These are phyloP conservation scores for Aegilops speltoides DNA, from an alignment of 176 grass and related monocot genomes.

Conservation along the genomic window DNA sequence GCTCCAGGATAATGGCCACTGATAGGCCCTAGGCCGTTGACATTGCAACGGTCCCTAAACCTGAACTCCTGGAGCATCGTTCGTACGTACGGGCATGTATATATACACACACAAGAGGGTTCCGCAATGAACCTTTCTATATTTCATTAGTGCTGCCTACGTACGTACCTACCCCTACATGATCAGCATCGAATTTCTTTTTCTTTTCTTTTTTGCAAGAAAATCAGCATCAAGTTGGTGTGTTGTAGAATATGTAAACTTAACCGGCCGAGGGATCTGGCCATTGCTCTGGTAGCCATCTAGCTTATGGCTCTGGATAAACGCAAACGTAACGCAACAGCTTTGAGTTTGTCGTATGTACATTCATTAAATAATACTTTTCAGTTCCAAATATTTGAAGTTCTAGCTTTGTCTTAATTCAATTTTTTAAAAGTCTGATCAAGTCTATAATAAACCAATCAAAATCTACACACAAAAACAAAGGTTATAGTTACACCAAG, in stretches of 20 bases:
- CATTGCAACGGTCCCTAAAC: slow-evolving; percentile 11
- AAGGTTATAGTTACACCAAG: too few relatives aligned
- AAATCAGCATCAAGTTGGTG: background rate
- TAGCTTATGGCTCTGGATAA: background rate
- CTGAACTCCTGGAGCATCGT: background rate
- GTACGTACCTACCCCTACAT: too few relatives aligned
- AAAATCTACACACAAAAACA: too few relatives aligned
- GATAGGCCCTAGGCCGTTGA: slow-evolving; percentile 13
- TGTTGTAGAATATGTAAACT: background rate
- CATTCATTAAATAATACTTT: too few relatives aligned
- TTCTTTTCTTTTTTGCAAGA: background rate
- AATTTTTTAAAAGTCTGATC: too few relatives aligned
- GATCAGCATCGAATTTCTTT: too few relatives aligned
- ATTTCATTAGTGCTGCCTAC: too few relatives aligned
- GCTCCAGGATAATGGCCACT: slow-evolving; percentile 1
- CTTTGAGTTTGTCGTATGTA: background rate
- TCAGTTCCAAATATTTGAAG: too few relatives aligned
- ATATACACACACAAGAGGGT: background rate
- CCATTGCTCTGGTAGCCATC: background rate
- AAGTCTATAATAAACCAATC: too few relatives aligned
- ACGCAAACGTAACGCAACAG: background rate
- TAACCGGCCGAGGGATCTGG: background rate
- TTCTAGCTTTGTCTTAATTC: too few relatives aligned
- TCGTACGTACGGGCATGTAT: background rate
- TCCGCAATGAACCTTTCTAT: background rate